Evolutionary conservation across 2,329 filamentous ascomycete genomes (phyloP).

Genomic region (Verticillium nubilum): DNA sequence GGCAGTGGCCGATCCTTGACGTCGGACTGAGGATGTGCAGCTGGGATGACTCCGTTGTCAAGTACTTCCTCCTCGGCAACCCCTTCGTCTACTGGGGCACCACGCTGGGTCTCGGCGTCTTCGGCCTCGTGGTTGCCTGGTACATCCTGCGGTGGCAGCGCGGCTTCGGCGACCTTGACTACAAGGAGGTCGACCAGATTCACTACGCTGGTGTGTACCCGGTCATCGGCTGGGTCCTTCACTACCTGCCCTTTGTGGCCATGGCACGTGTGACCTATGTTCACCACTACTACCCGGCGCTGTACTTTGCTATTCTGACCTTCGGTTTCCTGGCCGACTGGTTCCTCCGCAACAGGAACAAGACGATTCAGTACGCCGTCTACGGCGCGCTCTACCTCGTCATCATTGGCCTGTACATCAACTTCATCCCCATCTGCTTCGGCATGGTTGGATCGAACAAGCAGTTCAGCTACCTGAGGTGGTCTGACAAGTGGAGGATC

Average conservation of each 20-base stretch:
- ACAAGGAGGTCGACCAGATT: conserved; percentile 82
- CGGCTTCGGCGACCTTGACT: conserved; percentile 77
- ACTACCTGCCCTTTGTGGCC: conserved; percentile 91
- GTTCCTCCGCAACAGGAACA: conserved; percentile 63
- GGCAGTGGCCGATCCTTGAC: conserved; percentile 96
- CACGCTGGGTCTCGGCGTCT: conserved; percentile 69
- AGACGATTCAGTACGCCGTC: conserved; percentile 58
- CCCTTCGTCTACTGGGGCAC: conserved; percentile 94
- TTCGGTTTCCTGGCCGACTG: conserved; percentile 88
- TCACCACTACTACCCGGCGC: conserved; percentile 96
- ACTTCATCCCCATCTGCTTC: conserved; percentile 92
- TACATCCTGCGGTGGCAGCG: conserved; percentile 95
- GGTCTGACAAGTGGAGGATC: conserved; percentile 84
- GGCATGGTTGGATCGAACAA: conserved; percentile 84
- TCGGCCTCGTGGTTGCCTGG: conserved; percentile 70
- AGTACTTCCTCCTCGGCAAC: conserved; percentile 98
- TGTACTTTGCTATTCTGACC: conserved; percentile 92
- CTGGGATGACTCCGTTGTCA: conserved; percentile 92
- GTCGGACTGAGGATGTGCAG: conserved; percentile 98
- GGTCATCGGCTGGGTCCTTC: conserved; percentile 87
- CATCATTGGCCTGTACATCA: conserved; percentile 77
- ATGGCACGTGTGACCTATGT: conserved; percentile 99
- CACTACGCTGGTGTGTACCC: conserved; percentile 93
- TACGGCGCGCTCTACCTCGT: conserved; percentile 69
- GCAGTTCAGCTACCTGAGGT: conserved; percentile 89